A percentile compares a stretch with the other conserved stretches of the same genome.
These are phyloP conservation scores for Pecoramyces ruminantium DNA, from an alignment of 192 early-diverging fungal species.

Conservation along the genomic window DNA sequence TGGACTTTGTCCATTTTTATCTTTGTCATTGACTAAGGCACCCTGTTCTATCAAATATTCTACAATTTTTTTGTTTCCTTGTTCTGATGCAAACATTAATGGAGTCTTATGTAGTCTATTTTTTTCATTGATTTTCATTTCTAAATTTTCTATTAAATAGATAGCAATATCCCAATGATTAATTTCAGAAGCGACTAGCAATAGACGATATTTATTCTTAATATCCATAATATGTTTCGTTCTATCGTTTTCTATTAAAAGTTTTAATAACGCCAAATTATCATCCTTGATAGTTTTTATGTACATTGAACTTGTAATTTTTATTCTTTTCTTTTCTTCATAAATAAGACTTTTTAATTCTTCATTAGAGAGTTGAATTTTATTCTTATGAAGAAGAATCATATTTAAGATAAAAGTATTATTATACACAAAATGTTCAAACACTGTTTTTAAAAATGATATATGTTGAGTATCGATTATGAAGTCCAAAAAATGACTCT, in stretches of 20 bases:
- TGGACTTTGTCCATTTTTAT: neutral
- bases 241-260: neutral
- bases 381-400: neutral
- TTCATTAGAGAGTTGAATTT: neutral
- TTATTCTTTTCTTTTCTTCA: neutral
- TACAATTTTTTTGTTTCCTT: neutral
- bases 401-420: neutral
- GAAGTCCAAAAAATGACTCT: neutral
- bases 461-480: neutral
- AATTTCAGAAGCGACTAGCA: neutral
- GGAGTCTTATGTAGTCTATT: neutral
- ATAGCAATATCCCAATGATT: neutral
- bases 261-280: neutral
- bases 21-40: neutral
- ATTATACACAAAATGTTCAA: neutral
- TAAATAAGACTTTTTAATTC: neutral
- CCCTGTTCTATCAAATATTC: neutral
- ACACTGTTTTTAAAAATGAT: neutral
- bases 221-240: neutral
- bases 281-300: neutral
- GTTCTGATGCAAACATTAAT: neutral
- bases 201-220: neutral
- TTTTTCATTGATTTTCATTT: neutral
- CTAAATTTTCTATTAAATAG: neutral
- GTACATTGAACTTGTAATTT: neutral